phyloP scores from a whole-genome alignment of 2,329 filamentous ascomycete species.

The Aspergillus proliferans region DNA sequence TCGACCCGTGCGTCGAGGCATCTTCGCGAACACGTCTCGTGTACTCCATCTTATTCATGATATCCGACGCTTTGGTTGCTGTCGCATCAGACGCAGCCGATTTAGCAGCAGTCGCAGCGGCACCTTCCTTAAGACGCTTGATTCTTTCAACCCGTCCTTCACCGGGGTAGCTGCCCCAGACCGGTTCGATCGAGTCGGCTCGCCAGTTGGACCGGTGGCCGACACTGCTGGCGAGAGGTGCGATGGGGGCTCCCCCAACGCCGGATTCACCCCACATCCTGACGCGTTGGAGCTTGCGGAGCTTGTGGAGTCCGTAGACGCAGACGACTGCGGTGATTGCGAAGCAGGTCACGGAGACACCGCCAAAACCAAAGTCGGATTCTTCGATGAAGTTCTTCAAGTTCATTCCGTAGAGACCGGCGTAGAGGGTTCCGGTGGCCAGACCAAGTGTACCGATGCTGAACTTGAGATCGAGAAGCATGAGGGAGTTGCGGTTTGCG shows the following conservation, averaged over 20 bases:
- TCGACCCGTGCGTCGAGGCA: no score
- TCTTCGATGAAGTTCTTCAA: slow-evolving; percentile 98
- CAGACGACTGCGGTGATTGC: slow-evolving; percentile 71
- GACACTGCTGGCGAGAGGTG: slow-evolving; percentile 17
- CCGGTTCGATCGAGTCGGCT: slow-evolving; percentile 38
- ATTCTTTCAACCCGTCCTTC: slow-evolving; percentile 33
- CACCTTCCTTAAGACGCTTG: slow-evolving; percentile 29
- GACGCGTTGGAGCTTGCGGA: slow-evolving; percentile 79
- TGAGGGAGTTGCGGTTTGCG: slow-evolving; percentile 94
- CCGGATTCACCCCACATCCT: slow-evolving; percentile 70
- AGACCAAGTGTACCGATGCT: slow-evolving; percentile 92
- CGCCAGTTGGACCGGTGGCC: slow-evolving; percentile 36
- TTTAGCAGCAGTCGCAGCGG: slow-evolving; percentile 18
- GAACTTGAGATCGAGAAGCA: slow-evolving; percentile 95
- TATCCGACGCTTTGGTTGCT: slow-evolving; percentile 4
- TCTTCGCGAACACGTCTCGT: not conserved
- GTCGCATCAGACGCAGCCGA: slow-evolving; percentile 13
- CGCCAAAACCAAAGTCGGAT: slow-evolving; percentile 75
- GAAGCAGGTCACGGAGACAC: slow-evolving; percentile 65
- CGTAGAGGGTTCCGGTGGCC: slow-evolving; percentile 88
- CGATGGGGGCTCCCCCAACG: slow-evolving; percentile 25
- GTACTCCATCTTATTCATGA: not conserved
- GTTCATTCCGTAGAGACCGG: slow-evolving; percentile 99
- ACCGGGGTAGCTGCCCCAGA: slow-evolving; percentile 34
- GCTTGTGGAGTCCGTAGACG: slow-evolving; percentile 73